Base-by-base conservation (phyloP, 2,329 filamentous ascomycete genomes). In the Colletotrichum kahawae region DNA sequence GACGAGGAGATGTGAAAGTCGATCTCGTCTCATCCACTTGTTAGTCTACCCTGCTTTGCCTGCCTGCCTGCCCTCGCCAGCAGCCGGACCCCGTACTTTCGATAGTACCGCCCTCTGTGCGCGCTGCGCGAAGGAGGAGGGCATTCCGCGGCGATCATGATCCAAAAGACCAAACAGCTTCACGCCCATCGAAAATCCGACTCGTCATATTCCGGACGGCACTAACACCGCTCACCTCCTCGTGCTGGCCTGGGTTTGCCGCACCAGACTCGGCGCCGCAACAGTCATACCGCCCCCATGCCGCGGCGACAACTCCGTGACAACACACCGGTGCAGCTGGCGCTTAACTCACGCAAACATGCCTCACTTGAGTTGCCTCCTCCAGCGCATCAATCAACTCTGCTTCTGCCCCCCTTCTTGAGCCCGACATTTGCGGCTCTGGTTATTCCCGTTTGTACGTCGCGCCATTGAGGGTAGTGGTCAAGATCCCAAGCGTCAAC, bases 291-390 rank as follows among this genome's bases (percentile, higher is more conserved):
- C 51, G 60, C 59, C 64, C 62, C 64, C 31, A 71, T 71, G 68
- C 68, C 51, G 51, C 56, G 34, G 48, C 51, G 24, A 34, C 68
- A 24, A 33, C 38, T 63, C 54, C 38, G 54, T 71, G 72, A 75
- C 72, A 75, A 59, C 72, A 71, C 72, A 75, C 54, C 68, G 56
- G 56, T 67, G 72, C 72, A 75, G 68, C 63, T 67, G 72, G 68
- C 72, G 72, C 72, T 67, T 62, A 71, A 71, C 38, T 59, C 18
- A 36, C 29, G 57, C 72, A 63, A 71, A 63, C 72, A 67, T 60
- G 16, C 54, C 54, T 67, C 27, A 33, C 34, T 62, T 27, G 36
- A 70, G 38, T 27, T 48, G 38, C 24, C 29, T 69, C 67, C 36
- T 69, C 67, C 36, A 60, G 3, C 56, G 7, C 36, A 31, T 38